A percentile compares a stretch with the other conserved stretches of the same genome.
Evolutionary conservation across 2,329 filamentous ascomycete species (phyloP).

Genomic region (Fusarium guadeloupense): DNA sequence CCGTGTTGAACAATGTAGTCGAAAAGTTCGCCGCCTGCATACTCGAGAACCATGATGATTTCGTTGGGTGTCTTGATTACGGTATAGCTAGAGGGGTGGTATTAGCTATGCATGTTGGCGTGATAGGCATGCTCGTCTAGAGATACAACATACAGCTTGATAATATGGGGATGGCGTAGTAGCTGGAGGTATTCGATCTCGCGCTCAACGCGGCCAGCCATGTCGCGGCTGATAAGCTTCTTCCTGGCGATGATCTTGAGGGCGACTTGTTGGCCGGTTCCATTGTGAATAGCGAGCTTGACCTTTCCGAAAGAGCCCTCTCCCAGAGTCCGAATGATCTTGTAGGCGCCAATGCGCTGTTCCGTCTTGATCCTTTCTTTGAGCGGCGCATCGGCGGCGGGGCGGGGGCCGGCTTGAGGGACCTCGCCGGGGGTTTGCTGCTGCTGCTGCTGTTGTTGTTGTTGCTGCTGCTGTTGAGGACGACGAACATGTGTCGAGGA

Average conservation of each 20-base stretch:
- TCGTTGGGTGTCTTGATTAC: conserved; percentile 94
- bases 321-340: conserved; percentile 87
- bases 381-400: conserved; percentile 48
- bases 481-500: conserved; percentile 72
- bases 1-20: conserved; percentile 98
- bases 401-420: conserved; percentile 43
- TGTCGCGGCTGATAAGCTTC: conserved; percentile 95
- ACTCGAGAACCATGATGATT: conserved; percentile 99
- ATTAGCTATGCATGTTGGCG: conserved; percentile 8
- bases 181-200: conserved; percentile 98
- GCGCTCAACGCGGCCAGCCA: conserved; percentile 96
- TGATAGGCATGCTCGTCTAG: background rate
- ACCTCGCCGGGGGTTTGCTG: conserved; percentile 37
- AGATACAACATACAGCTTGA: conserved; percentile 79
- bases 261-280: conserved; percentile 93
- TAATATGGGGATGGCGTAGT: conserved; percentile 95
- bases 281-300: conserved; percentile 91
- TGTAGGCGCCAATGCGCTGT: conserved; percentile 91
- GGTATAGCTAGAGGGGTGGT: conserved; percentile 71
- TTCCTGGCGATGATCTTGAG: conserved; percentile 97
- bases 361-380: conserved; percentile 69
- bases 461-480: conserved; percentile 44
- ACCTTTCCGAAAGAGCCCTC: conserved; percentile 99
- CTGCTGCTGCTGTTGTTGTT: conserved; percentile 24
- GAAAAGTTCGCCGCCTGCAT: conserved; percentile 94